These are phyloP conservation scores for Neonothopanus nambi DNA, from an alignment of 1,284 basidiomycete species.

Conservation along the genomic window DNA sequence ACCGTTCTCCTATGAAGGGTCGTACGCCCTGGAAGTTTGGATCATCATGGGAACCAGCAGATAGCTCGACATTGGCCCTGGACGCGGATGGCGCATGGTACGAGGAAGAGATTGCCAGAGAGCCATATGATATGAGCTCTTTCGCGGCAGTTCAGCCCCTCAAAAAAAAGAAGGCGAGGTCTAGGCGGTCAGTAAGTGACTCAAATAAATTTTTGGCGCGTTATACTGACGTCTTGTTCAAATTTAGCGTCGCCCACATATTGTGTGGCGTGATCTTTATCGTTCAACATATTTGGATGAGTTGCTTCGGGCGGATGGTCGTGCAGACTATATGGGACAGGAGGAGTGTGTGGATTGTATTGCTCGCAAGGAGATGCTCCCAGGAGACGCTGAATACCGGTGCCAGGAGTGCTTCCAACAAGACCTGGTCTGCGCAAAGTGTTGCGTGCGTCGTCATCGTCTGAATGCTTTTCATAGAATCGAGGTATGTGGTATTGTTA, in stretches of 20 bases:
- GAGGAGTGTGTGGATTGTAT: neutral
- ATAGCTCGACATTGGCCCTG: too few species aligned
- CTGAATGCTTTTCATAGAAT: neutral
- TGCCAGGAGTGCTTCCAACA: neutral
- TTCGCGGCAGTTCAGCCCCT: too few species aligned
- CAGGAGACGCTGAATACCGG: too few species aligned
- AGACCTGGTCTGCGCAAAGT: too few species aligned
- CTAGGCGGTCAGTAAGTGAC: too few species aligned
- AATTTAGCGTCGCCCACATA: neutral
- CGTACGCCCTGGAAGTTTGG: too few species aligned
- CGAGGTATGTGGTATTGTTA: neutral
- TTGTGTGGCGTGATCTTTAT: neutral
- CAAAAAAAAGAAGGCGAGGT: too few species aligned
- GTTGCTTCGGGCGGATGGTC: neutral
- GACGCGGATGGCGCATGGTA: neutral
- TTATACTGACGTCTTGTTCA: too few species aligned
- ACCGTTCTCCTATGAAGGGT: too few species aligned
- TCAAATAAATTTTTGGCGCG: too few species aligned
- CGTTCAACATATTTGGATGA: neutral
- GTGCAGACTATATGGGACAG: neutral
- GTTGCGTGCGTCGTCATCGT: neutral
- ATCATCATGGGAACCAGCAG: too few species aligned
- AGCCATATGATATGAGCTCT: neutral
- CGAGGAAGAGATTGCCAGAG: neutral
- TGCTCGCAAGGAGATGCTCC: neutral